Percentiles rank a stretch among this genome's conserved stretches.
Evolutionary conservation across 148 eudicot species (phyloP).

Genomic region (Arctostaphylos glauca): DNA sequence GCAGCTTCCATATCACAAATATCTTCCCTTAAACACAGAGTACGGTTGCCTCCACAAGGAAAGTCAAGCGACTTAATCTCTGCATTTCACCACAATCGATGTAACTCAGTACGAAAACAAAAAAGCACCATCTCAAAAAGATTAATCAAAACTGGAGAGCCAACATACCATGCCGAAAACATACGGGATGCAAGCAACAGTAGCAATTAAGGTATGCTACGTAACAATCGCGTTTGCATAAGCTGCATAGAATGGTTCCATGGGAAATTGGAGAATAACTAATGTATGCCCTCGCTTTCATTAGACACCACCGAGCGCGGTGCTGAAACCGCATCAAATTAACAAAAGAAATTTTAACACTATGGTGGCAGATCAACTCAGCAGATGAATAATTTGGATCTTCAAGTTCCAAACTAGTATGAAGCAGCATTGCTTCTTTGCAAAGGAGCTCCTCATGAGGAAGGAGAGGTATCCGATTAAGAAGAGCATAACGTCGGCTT

Average conservation of each 20-base stretch:
- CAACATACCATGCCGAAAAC: conserved; percentile 88
- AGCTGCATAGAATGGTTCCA: conserved; percentile 81
- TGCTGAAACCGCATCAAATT: conserved; percentile 83
- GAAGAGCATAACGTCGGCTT: conserved; percentile 85
- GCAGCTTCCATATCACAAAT: conserved; percentile 67
- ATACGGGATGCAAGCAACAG: conserved; percentile 73
- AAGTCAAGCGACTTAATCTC: conserved; percentile 52
- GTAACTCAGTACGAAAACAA: background rate
- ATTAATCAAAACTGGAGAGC: background rate
- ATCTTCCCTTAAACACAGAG: conserved; percentile 62
- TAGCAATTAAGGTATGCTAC: conserved; percentile 76
- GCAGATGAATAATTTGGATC: conserved; percentile 37
- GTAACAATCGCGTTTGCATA: conserved; percentile 95
- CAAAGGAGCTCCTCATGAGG: conserved; percentile 96
- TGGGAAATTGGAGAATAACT: conserved; percentile 48
- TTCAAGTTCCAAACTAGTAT: conserved; percentile 37
- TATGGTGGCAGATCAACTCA: conserved; percentile 41
- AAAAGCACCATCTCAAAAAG: background rate
- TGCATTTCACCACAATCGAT: conserved; percentile 20
- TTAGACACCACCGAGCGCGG: conserved; percentile 80
- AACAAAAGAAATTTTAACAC: conserved; percentile 67
- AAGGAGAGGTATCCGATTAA: conserved; percentile 82
- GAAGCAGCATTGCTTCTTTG: conserved; percentile 86
- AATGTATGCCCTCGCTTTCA: conserved; percentile 39
- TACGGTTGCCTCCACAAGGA: conserved; percentile 61